Base-by-base conservation (phyloP, 257 asterid species). In the Mitragyna speciosa region DNA sequence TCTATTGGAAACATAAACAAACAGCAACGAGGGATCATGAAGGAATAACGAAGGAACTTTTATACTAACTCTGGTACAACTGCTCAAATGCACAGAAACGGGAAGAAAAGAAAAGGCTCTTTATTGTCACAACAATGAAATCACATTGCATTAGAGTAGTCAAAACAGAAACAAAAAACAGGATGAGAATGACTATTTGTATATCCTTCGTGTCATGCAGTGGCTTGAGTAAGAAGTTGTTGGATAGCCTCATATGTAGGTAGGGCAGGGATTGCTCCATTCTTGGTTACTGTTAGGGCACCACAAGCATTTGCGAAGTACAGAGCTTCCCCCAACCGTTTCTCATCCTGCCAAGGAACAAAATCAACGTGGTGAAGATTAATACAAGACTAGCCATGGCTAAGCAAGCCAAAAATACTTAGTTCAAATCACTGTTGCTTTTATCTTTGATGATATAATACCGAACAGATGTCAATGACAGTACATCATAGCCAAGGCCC, bases 251-350 rank as follows among this genome's bases (percentile, higher is more conserved):
- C 91, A 84, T 77, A 88, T 12, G 97, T 90, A 20, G 98, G 99
- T 43, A 96, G 83, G 22, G 97, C 96, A 0, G 99, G 99, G 59
- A 96, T 96, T 0, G 97, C 97, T 5, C 99, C 99, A 6, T 84
- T 87, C 83, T 89, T 83, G 20, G 97, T 96, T 64, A 94, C 97
- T 0, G 98, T 91, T 73, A 96, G 86, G 78, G 97, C 99, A n/a
- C 97, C 99, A 70, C 98, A 91, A 48, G 93, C 97, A 82, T 94
- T 92, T 2, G 98, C 97, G 67, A 92, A 96, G 67, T 81, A 70
- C 30, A 94, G 89, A 74, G 96, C 94, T 78, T 87, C 92, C 75
- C 92, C 89, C 84, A 93, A 73, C 58, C 82, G 83, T 73, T 73
- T 72, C 86, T 93, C 98, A 10, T 94, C 96, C 98, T 94, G 88